Base-by-base conservation (phyloP, 2,329 filamentous ascomycete genomes). In the Falciphora oryzae region DNA sequence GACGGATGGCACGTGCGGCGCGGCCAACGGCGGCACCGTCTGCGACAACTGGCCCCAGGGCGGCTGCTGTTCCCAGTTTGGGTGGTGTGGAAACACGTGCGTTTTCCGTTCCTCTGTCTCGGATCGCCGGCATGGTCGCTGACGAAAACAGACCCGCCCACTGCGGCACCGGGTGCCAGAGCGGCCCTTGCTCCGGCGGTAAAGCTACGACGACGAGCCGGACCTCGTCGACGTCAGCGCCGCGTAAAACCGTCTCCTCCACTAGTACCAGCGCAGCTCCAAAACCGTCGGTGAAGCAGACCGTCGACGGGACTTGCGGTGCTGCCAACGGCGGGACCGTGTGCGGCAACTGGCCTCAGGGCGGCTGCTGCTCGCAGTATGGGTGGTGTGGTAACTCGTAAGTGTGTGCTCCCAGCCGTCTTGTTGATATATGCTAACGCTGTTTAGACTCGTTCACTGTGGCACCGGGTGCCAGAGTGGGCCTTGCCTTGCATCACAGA, bases 131-230 rank as follows among this genome's bases (percentile, higher is more conserved):
- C n/a, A n/a, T n/a, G n/a, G n/a, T n/a, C n/a, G n/a, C 29, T 29
- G 29, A 29, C 29, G 29, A 53, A n/a, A n/a, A 57, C 57, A 59
- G 57, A 8, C 25, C 8, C 28, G 56, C 22, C 18, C 35, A 63
- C 62, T 63, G 62, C n/a, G 62, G 62, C 25, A 32, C 56, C n/a
- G 62, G 62, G 4, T 63, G 62, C 32, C 62, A 63, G 62, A 63
- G 56, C 32, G 62, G 62, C 6, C 62, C 62, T 3, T 63, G 62
- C 62, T n/a, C 35, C 2, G 14, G 10, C 2, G 14, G 10, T 14
- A 28, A 14, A 28, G 18, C 32, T 27, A 18, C 61, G 11, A 18
- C 61, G 11, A n/a, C 53, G 14, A 63, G 44, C 35, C 35, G 35
- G n/a, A 16, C 3, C 28, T 53, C 60, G 10, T 18, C 61, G 27